Evolutionary conservation across 768 basidiomycete species (phyloP), one percentile per base, ranked within the genome.

Genomic region (Lanmaoa pseudosensibilis): DNA sequence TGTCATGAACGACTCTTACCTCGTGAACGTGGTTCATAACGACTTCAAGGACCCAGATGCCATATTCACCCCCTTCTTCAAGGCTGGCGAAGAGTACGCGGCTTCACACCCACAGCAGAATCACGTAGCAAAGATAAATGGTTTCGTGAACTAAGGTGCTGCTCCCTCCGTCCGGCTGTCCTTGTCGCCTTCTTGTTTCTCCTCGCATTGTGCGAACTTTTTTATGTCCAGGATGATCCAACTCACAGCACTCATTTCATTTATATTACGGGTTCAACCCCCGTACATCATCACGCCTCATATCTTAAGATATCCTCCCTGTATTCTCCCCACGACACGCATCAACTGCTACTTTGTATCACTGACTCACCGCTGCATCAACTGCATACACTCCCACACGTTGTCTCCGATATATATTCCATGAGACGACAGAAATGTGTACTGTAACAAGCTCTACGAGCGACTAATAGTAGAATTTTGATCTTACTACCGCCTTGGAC

Each of bases 1-100:
- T 36, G 72, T 93, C 67, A 91, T 97, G 88, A 85, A 93, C 55
- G 82, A 81, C 1, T 89, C 78, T 58, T 86, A 84, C 75, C 86
- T 98, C 61, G 93, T 97, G 63, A 97, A 97, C 72, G 88, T 98
- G 62, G 95, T 98, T 27, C 94, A 97, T 73, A 97, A 97, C 75
- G 88, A 96, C 71, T 98, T 92, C 84, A 89, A 91, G 73, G 81
- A 89, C 66, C 72, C 85, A 2, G 79, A 88, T 46, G 87, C 87
- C 21, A 95, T 98, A 73, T 98, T 95, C 71, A 77, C 79, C 63
- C 91, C 93, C 3, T 96, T 98, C 80, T 78, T 83, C 73, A 84
- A 86, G 70, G 87, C 87, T 13, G 88, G 86, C 36, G 83, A 81
- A 40, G 84, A 88, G 69, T 83, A 83, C 57, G 70, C 74, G 15